Evolutionary conservation across 371 early-diverging fungal genomes (phyloP), one percentile per base, ranked within the genome.

Genomic region (Lichtheimia ramosa): DNA sequence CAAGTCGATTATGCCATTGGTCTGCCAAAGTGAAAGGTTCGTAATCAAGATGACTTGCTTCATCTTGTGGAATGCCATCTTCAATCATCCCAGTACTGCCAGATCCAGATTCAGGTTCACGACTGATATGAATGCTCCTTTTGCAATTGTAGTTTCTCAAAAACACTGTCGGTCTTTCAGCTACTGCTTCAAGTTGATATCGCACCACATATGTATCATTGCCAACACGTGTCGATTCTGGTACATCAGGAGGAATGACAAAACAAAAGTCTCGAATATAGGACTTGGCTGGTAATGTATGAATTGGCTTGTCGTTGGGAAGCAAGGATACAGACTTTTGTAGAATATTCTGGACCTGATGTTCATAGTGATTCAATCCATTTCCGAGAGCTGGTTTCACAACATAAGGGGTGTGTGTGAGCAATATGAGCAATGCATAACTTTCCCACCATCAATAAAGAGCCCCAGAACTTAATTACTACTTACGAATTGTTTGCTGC

Each of bases 1-100:
- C 63, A 7, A 78, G 25, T 42, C 73, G 75, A n/a, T 67, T 61
- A 3, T 63, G 55, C 79, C 79, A 78, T 51, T 66, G 69, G 48
- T 71, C 67, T 16, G 69, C 48, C 13, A 78, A 51, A 1, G 62
- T 43, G 3, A 75, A 49, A 5, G 79, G 75, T 16, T 73, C 68
- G 20, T 63, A 20, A 43, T 62, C 73, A 18, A 40, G 39, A 25
- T 59, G 23, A 16, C 58, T 58, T 16, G 67, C 43, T 54, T 70
- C 48, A 28, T 56, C 56, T 43, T 56, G 42, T 48, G 34, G 34
- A 2, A 34, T 1, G 0, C 34, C 34, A 34, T 34, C 34, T 34
- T 34, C 46, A 0, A 46, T 21, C 46, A 46, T 46, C 10, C 46
- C 46, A 46, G 2, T 46, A 46, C 18, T 16, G 16, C 46, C n/a